phyloP scores from a whole-genome alignment of 805 yeast genomes.

The Kluyveromyces aestuarii region DNA sequence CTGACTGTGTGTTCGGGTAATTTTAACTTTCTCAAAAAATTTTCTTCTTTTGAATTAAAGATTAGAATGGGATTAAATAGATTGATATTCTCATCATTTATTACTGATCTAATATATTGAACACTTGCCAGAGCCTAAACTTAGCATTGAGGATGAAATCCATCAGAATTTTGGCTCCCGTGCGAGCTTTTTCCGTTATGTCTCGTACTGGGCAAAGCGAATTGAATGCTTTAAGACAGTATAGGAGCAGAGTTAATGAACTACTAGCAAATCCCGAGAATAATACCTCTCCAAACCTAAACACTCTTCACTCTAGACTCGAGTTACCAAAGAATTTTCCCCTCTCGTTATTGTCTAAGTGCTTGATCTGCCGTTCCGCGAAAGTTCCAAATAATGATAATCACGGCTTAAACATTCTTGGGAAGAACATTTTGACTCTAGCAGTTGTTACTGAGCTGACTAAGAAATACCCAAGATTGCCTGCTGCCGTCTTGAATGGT shows the following conservation, averaged over 20 bases:
- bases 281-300: constrained; percentile 55
- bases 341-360: constrained; percentile 65
- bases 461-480: constrained; percentile 80
- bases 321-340: constrained; percentile 48
- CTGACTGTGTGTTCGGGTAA: not conserved
- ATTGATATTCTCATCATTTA: too few relatives aligned
- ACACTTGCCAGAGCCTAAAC: not conserved
- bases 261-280: constrained; percentile 42
- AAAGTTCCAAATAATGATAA: constrained; percentile 47
- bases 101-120: not conserved
- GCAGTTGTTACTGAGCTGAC: constrained; percentile 68
- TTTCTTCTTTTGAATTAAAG: not conserved
- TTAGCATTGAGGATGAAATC: not conserved
- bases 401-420: constrained; percentile 71
- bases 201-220: not conserved
- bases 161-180: not conserved
- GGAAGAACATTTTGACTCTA: constrained; percentile 65
- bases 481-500: constrained; percentile 63
- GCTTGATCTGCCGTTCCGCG: constrained; percentile 53
- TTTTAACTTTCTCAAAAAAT: not conserved
- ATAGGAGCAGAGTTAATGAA: constrained; percentile 13
- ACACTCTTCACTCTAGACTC: constrained; percentile 72
- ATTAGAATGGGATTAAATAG: too few relatives aligned
- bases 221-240: constrained; percentile 1
- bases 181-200: constrained; percentile 1